A percentile compares a stretch with the other conserved stretches of the same genome.
These are phyloP conservation scores for Scytalidium sp. DNA, from an alignment of 2,329 filamentous ascomycete species.

Conservation along the genomic window DNA sequence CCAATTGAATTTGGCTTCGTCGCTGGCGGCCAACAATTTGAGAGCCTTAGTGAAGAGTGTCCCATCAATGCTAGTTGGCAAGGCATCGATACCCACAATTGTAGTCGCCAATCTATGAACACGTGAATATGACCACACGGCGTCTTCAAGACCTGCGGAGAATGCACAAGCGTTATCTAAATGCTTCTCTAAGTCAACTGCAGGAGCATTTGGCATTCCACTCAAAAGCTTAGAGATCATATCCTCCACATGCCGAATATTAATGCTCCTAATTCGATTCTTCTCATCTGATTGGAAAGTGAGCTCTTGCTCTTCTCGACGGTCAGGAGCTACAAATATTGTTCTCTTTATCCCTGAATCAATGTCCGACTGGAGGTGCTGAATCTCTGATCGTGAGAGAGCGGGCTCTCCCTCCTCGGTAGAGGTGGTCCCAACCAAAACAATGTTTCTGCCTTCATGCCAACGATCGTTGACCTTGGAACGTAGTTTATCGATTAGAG, in stretches of 20 bases:
- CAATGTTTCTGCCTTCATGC: slow-evolving; percentile 66
- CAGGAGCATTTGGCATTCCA: slow-evolving; percentile 13
- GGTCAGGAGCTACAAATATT: slow-evolving; percentile 50
- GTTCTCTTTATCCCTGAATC: slow-evolving; percentile 47
- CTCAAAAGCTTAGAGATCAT: slow-evolving; percentile 46
- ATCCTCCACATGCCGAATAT: slow-evolving; percentile 61
- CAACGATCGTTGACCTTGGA: slow-evolving; percentile 70
- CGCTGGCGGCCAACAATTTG: slow-evolving; percentile 39
- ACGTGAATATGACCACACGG: slow-evolving; percentile 56
- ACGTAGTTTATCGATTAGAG: slow-evolving; percentile 68
- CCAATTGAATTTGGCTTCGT: slow-evolving; percentile 43
- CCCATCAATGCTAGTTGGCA: slow-evolving; percentile 28
- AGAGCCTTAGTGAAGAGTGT: slow-evolving; percentile 34
- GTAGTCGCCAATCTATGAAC: slow-evolving; percentile 57
- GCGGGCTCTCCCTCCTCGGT: slow-evolving; percentile 43
- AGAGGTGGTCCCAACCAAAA: slow-evolving; percentile 77
- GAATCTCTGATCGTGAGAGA: slow-evolving; percentile 36
- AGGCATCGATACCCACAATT: slow-evolving; percentile 39
- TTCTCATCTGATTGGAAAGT: slow-evolving; percentile 46
- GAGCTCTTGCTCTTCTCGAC: slow-evolving; percentile 32
- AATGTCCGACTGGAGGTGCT: slow-evolving; percentile 39
- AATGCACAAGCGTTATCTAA: slow-evolving; percentile 19
- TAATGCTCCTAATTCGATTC: slow-evolving; percentile 50
- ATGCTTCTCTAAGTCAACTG: slow-evolving; percentile 22
- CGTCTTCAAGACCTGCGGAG: slow-evolving; percentile 41